Base-by-base conservation (phyloP, 2,329 filamentous ascomycete species). In the Aspergillus sp. region DNA sequence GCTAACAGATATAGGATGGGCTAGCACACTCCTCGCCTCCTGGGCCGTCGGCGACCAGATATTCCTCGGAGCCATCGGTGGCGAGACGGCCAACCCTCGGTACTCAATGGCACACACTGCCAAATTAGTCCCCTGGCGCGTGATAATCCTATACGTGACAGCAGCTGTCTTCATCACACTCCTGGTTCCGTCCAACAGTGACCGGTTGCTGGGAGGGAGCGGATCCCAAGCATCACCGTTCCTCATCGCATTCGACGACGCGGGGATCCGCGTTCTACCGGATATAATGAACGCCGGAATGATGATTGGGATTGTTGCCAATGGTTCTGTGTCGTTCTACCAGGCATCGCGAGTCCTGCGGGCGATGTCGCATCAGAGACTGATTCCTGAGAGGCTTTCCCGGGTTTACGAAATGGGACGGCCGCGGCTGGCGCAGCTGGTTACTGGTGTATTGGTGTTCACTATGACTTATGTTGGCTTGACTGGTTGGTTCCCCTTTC, bases 81-180 rank as follows among this genome's bases (percentile, higher is more conserved):
- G 73, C 12, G 74, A 76, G 56, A 69, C 72, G 7, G 56, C 70
- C 51, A 69, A 59, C n/a, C 74, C 74, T 1, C 68, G 73, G 1
- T 72, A 66, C 39, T 74, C 73, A 5, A 68, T 75, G 59, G 69
- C 66, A 2, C 71, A 73, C 52, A 72, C 66, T 12, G 50, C 54
- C 15, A 69, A 57, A 7, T 41, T 55, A 5, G 51, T 59, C 20
- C 54, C 54, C 3, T 51, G 54, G 47, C 50, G 51, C 15, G 57
- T 69, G 51, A 64, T 54, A 44, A 34, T 39, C 40, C 61, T 57
- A 65, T 34, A 57, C 15, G 20, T 53, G 42, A 30, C 55, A 17
- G 51, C 50, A 1, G 51, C 59, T 3, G 41, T 46, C 5, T 49
- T 56, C 11, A 50, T 59, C 37, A 57, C 58, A 1, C 11, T 60